These are phyloP conservation scores for Eutrema yunnanense DNA, from an alignment of 345 rosid genomes.

Conservation along the genomic window DNA sequence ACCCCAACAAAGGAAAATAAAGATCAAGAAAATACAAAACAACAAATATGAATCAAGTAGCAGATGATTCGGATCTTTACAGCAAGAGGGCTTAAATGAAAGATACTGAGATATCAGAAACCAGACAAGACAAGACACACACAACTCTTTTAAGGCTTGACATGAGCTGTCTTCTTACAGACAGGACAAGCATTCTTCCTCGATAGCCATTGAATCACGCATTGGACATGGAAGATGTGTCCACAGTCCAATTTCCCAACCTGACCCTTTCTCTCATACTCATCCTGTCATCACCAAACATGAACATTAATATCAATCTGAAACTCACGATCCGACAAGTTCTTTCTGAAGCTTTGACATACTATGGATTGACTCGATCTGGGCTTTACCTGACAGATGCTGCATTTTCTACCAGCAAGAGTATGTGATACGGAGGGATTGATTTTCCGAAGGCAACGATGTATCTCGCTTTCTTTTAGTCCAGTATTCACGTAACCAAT, in stretches of 20 bases:
- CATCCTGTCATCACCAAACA: slow-evolving; percentile 50
- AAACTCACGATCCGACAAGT: neutral
- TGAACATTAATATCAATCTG: neutral
- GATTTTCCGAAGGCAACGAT: slow-evolving; percentile 52
- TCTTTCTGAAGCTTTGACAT: neutral
- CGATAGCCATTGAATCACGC: slow-evolving; percentile 81
- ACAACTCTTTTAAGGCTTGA: slow-evolving; percentile 31
- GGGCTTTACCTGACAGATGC: slow-evolving; percentile 68
- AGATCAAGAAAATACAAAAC: neutral
- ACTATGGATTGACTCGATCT: neutral
- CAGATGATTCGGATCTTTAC: slow-evolving; percentile 4
- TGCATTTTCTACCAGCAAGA: slow-evolving; percentile 68
- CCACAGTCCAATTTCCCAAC: slow-evolving; percentile 71
- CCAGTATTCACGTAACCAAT: slow-evolving; percentile 86
- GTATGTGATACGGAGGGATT: slow-evolving; percentile 38
- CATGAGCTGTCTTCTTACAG: slow-evolving; percentile 59
- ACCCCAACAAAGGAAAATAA: neutral
- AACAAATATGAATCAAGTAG: neutral
- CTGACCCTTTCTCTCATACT: slow-evolving; percentile 58
- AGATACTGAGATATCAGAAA: slow-evolving; percentile 9
- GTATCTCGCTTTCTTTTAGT: slow-evolving; percentile 70
- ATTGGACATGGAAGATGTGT: slow-evolving; percentile 68
- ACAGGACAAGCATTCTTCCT: slow-evolving; percentile 83
- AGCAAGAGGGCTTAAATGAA: slow-evolving; percentile 1
- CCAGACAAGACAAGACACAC: neutral